phyloP scores from a whole-genome alignment of 1,284 basidiomycete species.

The Rhodotorula mucilaginosa region DNA sequence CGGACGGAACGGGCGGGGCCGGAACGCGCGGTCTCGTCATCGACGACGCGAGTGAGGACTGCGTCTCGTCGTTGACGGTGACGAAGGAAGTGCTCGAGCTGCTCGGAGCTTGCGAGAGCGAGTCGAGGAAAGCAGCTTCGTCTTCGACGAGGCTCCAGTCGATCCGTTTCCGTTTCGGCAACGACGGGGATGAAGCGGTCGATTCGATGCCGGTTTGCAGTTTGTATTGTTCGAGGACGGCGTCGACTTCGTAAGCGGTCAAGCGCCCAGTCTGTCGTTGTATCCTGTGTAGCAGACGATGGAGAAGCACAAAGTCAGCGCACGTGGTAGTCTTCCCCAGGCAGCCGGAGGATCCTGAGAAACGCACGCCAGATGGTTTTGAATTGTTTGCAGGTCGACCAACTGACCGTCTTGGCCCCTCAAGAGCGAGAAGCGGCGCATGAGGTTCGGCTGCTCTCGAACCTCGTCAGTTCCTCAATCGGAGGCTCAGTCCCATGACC shows the following conservation, averaged over 20 bases:
- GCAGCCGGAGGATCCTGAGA: no score
- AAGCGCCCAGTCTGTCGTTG: constrained; percentile 27
- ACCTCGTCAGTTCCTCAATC: not conserved
- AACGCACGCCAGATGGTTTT: constrained; percentile 30
- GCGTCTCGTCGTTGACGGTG: not conserved
- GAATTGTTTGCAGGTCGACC: constrained; percentile 23
- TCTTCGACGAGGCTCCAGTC: constrained; percentile 19
- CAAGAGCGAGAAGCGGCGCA: constrained; percentile 33
- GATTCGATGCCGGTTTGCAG: constrained; percentile 16
- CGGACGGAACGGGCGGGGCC: not conserved
- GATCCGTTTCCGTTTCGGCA: constrained; percentile 21
- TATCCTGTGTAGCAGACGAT: not conserved
- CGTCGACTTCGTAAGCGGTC: constrained; percentile 26
- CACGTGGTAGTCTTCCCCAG: not conserved
- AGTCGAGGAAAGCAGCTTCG: not conserved
- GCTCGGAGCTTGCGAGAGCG: not conserved
- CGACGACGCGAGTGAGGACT: not conserved
- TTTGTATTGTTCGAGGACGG: constrained; percentile 27
- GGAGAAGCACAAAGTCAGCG: no score
- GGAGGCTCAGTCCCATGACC: no score
- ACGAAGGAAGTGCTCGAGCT: constrained; percentile 1
- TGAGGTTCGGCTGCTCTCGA: constrained; percentile 24
- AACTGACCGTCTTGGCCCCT: constrained; percentile 23
- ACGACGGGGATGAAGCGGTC: not conserved
- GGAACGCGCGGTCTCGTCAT: not conserved